These are phyloP conservation scores for Saraca asoca DNA, from an alignment of 331 rosid genomes.

Conservation along the genomic window DNA sequence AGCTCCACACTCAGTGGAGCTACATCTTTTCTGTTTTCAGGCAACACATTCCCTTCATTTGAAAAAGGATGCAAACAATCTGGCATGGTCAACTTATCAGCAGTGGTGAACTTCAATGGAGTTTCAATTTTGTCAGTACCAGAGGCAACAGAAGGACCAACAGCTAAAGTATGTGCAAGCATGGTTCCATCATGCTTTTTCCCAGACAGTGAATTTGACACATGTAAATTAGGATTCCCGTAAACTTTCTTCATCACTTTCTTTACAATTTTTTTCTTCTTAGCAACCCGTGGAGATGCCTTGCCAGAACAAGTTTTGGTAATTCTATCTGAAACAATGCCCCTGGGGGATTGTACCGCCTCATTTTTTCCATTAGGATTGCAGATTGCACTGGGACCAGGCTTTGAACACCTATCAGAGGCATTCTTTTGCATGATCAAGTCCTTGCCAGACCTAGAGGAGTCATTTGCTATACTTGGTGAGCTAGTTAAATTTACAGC, in stretches of 20 bases:
- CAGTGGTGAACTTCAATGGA: constrained; percentile 29
- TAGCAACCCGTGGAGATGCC: constrained; percentile 41
- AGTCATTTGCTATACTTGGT: constrained; percentile 30
- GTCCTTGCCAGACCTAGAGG: constrained; percentile 39
- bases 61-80: constrained; percentile 30
- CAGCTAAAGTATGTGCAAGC: constrained; percentile 26
- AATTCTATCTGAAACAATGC: constrained; percentile 34
- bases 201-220: constrained; percentile 35
- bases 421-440: constrained; percentile 31
- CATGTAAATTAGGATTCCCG: constrained; percentile 34
- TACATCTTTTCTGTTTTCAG: constrained; percentile 36
- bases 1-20: constrained; percentile 32
- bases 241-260: constrained; percentile 64
- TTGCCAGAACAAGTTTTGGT: constrained; percentile 35
- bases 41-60: constrained; percentile 33
- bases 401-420: constrained; percentile 38
- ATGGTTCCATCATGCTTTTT: constrained; percentile 33
- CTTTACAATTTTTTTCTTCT: constrained; percentile 73
- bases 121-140: constrained; percentile 36
- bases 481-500: constrained; percentile 37
- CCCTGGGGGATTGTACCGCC: constrained; percentile 34
- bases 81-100: constrained; percentile 35
- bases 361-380: constrained; percentile 39
- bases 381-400: constrained; percentile 28
- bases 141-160: constrained; percentile 33